Evolutionary conservation across 305 asterid species (phyloP).

Genomic region (Caryopteris hybrid): DNA sequence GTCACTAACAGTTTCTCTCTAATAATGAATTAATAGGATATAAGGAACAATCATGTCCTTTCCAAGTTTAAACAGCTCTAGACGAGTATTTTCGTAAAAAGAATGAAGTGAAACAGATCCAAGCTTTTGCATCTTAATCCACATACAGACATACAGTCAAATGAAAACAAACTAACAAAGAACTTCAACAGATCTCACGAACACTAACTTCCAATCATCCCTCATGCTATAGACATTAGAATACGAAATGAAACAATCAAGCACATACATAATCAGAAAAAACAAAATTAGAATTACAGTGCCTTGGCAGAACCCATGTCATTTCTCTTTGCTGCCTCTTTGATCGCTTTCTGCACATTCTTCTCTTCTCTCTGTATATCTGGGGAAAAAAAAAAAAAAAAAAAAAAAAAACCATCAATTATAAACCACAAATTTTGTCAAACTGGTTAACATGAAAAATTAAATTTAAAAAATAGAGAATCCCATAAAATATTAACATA

Average conservation of each 20-base stretch:
- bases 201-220: too few species aligned
- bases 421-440: neutral
- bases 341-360: slow-evolving; percentile 83
- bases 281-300: neutral
- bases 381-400: neutral
- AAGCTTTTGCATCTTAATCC: neutral
- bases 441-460: neutral
- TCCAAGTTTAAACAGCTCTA: neutral
- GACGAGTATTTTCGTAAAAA: neutral
- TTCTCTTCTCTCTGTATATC: slow-evolving; percentile 95
- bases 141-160: neutral
- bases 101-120: neutral
- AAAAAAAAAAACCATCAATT: neutral
- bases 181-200: neutral
- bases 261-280: neutral
- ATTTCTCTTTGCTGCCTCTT: slow-evolving; percentile 85
- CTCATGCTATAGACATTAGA: neutral
- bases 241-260: neutral
- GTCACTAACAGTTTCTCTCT: neutral
- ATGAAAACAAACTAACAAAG: neutral
- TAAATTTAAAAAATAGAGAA: neutral
- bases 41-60: neutral
- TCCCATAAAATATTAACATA: neutral
- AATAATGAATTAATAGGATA: neutral
- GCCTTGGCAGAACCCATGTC: slow-evolving; percentile 98